Evolutionary conservation across 139 green algal genomes (phyloP).

Genomic region (Marvania coccoides): DNA sequence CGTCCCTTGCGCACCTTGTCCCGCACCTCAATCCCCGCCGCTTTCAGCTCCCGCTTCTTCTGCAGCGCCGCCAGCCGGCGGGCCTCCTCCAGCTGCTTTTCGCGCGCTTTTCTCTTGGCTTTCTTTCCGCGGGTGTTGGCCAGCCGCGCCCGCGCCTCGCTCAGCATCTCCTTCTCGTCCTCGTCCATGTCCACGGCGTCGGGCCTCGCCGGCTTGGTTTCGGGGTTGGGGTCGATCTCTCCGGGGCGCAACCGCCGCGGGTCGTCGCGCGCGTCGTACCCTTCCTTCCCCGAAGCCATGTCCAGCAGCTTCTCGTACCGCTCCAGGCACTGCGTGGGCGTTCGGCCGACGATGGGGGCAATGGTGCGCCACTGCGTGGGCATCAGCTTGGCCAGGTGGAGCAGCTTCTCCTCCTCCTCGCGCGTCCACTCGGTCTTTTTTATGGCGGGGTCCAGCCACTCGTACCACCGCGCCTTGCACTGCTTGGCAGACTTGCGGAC

Average conservation of each 20-base stretch:
- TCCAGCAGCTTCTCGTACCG: constrained; percentile 89
- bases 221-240: constrained; percentile 98
- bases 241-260: constrained; percentile 85
- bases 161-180: constrained; percentile 99
- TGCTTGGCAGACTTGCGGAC: constrained; percentile 98
- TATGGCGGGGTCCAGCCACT: constrained; percentile 98
- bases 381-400: constrained; percentile 99
- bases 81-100: constrained; percentile 97
- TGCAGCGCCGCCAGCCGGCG: constrained; percentile 86
- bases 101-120: constrained; percentile 95
- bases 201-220: constrained; percentile 88
- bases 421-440: constrained; percentile 99
- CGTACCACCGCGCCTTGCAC: constrained; percentile 99
- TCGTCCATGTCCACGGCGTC: constrained; percentile 99
- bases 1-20: constrained; percentile 16
- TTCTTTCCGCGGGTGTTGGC: constrained; percentile 99
- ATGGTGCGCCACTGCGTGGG: constrained; percentile 99
- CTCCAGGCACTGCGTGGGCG: constrained; percentile 93
- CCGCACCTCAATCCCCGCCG: constrained; percentile 64
- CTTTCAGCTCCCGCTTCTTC: constrained; percentile 90
- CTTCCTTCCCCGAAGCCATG: constrained; percentile 65
- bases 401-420: constrained; percentile 99
- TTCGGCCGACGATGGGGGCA: constrained; percentile 94
- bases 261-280: constrained; percentile 85
- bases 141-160: constrained; percentile 88